Conservation (phyloP, 2,329 filamentous ascomycete genomes). For the Colletotrichum sp. region DNA sequence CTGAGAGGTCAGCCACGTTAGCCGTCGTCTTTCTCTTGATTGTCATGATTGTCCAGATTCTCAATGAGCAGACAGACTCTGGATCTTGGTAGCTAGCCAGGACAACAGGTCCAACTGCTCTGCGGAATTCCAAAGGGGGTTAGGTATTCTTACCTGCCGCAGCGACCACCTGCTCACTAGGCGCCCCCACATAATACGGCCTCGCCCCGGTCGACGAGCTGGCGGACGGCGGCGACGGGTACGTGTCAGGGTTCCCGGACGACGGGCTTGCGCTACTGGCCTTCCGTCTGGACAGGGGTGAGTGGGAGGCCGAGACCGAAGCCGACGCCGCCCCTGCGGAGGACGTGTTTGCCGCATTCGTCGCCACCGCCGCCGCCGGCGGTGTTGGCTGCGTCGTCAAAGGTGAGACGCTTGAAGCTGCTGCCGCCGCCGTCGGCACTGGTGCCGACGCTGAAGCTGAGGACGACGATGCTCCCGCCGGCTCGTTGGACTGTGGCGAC, state of each 20-base stretch:
- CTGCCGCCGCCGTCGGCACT: background rate
- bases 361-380: background rate
- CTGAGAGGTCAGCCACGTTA: background rate
- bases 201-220: slow-evolving; percentile 9
- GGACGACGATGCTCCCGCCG: background rate
- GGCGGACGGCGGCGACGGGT: slow-evolving; percentile 9
- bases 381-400: background rate
- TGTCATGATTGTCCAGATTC: background rate
- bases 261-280: slow-evolving; percentile 8
- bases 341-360: slow-evolving; percentile 1
- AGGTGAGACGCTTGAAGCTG: background rate
- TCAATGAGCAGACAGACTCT: background rate
- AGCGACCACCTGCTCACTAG: background rate
- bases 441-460: background rate
- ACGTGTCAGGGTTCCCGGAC: slow-evolving; percentile 1
- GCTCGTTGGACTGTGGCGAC: background rate
- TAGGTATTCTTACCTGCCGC: slow-evolving; percentile 2
- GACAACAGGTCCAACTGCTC: background rate
- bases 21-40: background rate
- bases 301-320: slow-evolving; percentile 28
- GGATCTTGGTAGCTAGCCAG: background rate
- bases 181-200: slow-evolving; percentile 4
- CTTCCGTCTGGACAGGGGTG: slow-evolving; percentile 7
- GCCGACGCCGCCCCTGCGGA: background rate
- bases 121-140: background rate